phyloP scores from a whole-genome alignment of 441 rosid genomes.

The Omphalea diandra region DNA sequence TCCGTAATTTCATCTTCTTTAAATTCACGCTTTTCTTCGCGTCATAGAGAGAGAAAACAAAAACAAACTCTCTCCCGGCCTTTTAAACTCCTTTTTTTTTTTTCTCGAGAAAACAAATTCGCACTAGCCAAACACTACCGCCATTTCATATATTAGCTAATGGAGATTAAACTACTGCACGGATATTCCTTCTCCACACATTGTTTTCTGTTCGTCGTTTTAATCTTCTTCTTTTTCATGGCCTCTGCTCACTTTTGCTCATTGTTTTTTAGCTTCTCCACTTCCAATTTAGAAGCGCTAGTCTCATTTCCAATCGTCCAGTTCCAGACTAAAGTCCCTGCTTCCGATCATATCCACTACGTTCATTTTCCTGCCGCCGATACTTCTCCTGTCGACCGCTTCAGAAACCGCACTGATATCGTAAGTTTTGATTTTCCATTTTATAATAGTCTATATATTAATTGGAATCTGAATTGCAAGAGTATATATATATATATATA shows the following conservation, averaged over 20 bases:
- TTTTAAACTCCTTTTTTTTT: conserved; percentile 8
- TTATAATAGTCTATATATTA: too few relatives aligned
- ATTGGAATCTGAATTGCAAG: too few relatives aligned
- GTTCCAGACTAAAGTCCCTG: conserved; percentile 28
- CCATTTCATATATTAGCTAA: not conserved
- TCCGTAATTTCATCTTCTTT: conserved; percentile 12
- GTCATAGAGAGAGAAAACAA: not conserved
- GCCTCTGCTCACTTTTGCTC: conserved; percentile 4
- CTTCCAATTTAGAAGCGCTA: conserved; percentile 15
- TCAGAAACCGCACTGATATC: conserved; percentile 15
- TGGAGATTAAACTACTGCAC: conserved; percentile 13
- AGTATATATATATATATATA: too few relatives aligned
- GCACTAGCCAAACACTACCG: conserved; percentile 19
- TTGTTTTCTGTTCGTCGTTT: conserved; percentile 3
- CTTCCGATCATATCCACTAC: conserved; percentile 31
- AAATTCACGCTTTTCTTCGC: conserved; percentile 10
- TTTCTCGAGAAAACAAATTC: conserved; percentile 21
- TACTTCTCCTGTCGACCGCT: conserved; percentile 8
- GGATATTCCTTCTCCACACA: not conserved
- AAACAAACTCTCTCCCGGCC: not conserved
- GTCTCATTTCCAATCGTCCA: conserved; percentile 22
- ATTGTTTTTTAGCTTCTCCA: conserved; percentile 4
- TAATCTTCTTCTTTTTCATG: not conserved
- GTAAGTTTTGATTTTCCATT: too few relatives aligned
- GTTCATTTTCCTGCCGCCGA: conserved; percentile 1